Percentiles rank a stretch among this genome's conserved stretches.
These are phyloP conservation scores for Chrysosporium queenslandicum DNA, from an alignment of 2,329 filamentous ascomycete species.

Conservation along the genomic window DNA sequence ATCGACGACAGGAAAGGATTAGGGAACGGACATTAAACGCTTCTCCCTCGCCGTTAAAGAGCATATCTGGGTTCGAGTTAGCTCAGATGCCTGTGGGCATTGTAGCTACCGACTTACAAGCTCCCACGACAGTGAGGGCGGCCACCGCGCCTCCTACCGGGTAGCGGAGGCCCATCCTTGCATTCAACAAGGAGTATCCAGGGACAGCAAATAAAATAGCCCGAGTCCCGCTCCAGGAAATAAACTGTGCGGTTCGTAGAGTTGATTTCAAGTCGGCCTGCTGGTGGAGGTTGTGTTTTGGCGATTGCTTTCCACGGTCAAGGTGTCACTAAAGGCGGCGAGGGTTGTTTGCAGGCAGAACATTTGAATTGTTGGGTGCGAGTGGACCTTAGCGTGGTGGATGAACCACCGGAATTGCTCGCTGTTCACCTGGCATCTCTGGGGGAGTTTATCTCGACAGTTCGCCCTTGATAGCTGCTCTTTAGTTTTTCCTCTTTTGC, in stretches of 20 bases:
- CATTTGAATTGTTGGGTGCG: neutral
- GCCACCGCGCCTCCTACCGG: slow-evolving; percentile 57
- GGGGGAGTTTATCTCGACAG: neutral
- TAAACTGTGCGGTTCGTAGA: neutral
- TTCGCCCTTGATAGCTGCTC: neutral
- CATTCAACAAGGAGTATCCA: slow-evolving; percentile 1
- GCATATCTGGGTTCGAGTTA: slow-evolving; percentile 62
- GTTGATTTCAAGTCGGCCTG: neutral
- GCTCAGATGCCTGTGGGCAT: slow-evolving; percentile 8
- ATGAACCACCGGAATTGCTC: neutral
- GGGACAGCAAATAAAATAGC: neutral
- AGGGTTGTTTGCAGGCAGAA: slow-evolving; percentile 4
- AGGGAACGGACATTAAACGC: slow-evolving; percentile 69
- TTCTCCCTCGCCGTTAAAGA: slow-evolving; percentile 94
- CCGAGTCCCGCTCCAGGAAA: neutral
- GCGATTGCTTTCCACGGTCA: neutral
- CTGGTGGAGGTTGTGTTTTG: neutral
- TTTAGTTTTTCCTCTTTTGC: neutral
- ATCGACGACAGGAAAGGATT: slow-evolving; percentile 12
- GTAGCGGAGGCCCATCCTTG: slow-evolving; percentile 61
- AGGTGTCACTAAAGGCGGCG: neutral
- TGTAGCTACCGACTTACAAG: slow-evolving; percentile 52
- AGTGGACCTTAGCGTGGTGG: neutral
- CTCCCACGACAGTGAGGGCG: slow-evolving; percentile 62
- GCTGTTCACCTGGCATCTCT: neutral